phyloP scores from a whole-genome alignment of 2,329 filamentous ascomycete genomes.

The Dactylonectria estremocensis region DNA sequence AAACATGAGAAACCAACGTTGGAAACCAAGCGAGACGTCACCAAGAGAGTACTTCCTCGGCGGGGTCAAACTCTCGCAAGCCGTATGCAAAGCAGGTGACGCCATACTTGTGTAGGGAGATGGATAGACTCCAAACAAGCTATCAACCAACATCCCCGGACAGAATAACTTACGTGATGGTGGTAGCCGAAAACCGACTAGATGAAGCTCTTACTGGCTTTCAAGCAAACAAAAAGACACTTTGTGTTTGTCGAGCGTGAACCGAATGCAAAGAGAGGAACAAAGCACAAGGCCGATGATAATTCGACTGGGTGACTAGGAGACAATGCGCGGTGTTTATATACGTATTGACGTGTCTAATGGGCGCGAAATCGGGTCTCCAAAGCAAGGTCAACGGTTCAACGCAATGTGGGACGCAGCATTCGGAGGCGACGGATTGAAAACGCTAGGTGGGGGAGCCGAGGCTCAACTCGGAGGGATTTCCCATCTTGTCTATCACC shows the following conservation, averaged over 20 bases:
- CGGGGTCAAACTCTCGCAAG: not conserved
- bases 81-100: not conserved
- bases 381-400: constrained; percentile 15
- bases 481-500: constrained; percentile 24
- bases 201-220: constrained; percentile 11
- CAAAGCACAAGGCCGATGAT: not conserved
- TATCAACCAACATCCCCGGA: not conserved
- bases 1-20: not conserved
- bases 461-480: constrained; percentile 29
- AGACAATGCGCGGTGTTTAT: not conserved
- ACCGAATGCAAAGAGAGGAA: constrained; percentile 6
- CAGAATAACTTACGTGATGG: constrained; percentile 19
- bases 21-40: not conserved
- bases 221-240: not conserved
- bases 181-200: constrained; percentile 6
- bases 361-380: not conserved
- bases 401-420: not conserved
- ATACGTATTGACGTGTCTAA: constrained; percentile 9
- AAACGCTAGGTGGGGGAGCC: constrained; percentile 19
- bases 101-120: not conserved
- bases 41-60: not conserved
- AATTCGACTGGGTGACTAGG: not conserved
- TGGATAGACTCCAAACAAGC: not conserved
- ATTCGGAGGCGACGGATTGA: constrained; percentile 7
- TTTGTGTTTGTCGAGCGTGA: not conserved